Conservation (phyloP, 306 rosid genomes). For the Rosa rugosa region DNA sequence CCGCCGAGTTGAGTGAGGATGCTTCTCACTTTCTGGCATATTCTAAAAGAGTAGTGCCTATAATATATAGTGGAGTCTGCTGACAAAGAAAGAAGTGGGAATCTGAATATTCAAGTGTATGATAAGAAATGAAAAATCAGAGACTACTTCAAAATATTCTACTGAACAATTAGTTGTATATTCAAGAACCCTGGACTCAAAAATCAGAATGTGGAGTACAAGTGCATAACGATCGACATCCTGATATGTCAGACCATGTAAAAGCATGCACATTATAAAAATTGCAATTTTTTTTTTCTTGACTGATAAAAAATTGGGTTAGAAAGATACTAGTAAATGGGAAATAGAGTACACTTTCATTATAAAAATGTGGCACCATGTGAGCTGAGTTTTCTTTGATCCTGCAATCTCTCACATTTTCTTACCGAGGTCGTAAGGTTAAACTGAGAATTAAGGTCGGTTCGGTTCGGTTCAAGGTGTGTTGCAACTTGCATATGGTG, state of each 20-base stretch:
- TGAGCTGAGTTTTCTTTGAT: neutral
- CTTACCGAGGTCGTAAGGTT: neutral
- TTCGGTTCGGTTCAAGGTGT: neutral
- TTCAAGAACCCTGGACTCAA: neutral
- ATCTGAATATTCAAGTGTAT: neutral
- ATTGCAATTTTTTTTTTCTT: neutral
- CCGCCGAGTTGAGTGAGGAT: too few relatives aligned
- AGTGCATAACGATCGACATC: neutral
- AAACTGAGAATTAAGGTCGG: neutral
- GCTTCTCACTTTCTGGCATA: neutral
- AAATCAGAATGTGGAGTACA: neutral
- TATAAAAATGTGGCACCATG: neutral
- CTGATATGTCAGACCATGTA: slow-evolving; percentile 4
- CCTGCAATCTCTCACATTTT: slow-evolving; percentile 2
- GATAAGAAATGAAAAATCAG: neutral
- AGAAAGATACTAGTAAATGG: too few relatives aligned
- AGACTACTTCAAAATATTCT: neutral
- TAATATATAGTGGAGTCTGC: neutral
- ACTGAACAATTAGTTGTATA: neutral
- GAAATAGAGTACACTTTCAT: neutral
- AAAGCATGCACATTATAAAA: neutral
- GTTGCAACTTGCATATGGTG: neutral
- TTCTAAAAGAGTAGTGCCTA: neutral
- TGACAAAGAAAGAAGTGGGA: neutral
- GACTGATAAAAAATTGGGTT: neutral